phyloP scores from a whole-genome alignment of 2,329 filamentous ascomycete genomes.

The Niveomyces coronatus region DNA sequence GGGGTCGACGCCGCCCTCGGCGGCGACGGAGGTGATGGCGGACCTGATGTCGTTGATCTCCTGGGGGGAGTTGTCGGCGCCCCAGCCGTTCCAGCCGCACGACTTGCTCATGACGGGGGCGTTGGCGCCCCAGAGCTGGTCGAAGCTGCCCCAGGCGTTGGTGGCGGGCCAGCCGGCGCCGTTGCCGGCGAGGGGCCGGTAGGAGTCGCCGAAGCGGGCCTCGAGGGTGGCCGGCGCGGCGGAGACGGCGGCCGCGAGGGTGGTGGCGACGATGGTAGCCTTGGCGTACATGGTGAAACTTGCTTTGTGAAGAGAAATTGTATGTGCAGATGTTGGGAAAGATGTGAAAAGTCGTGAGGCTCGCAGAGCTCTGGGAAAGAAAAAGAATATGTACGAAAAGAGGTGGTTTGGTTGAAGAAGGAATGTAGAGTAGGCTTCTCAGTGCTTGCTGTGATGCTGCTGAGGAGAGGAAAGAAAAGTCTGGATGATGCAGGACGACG shows the following conservation, averaged over 20 bases:
- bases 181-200: constrained; percentile 15
- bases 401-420: constrained; percentile 1
- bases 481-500: not conserved
- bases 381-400: not conserved
- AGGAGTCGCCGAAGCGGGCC: constrained; percentile 12
- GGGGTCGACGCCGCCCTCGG: constrained; percentile 4
- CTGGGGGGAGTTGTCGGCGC: constrained; percentile 4
- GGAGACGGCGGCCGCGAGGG: constrained; percentile 7
- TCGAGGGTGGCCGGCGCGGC: constrained; percentile 8
- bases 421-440: not conserved
- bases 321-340: not conserved
- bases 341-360: not conserved
- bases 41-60: not conserved
- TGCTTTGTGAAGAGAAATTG: not conserved
- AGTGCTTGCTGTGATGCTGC: constrained; percentile 6
- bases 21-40: not conserved
- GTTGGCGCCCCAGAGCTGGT: constrained; percentile 14
- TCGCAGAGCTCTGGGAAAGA: constrained; percentile 2
- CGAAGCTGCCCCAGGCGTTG: constrained; percentile 12
- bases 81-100: constrained; percentile 9
- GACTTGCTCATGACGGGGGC: constrained; percentile 10
- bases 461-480: not conserved
- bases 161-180: constrained; percentile 17
- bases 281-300: constrained; percentile 7
- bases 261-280: constrained; percentile 1